Conservation (phyloP, 305 asterid genomes). For the Fraxinus paxiana region DNA sequence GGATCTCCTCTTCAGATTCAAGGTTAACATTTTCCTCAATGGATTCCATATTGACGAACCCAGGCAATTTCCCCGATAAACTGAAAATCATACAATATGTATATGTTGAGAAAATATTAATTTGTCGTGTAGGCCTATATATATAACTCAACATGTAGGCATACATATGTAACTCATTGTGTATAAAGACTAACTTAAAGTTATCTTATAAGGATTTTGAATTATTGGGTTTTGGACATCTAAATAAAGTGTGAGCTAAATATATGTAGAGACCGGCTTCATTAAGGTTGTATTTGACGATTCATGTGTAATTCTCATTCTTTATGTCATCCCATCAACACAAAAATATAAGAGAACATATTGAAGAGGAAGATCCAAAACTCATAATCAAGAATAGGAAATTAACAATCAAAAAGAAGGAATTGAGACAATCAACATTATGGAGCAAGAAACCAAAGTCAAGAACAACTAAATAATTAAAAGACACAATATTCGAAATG, state of each 20-base stretch:
- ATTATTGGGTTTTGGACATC: background rate
- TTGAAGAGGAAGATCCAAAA: background rate
- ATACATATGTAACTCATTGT: background rate
- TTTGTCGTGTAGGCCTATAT: background rate
- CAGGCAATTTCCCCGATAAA: slow-evolving; percentile 20
- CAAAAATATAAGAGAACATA: too few species aligned
- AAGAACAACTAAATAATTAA: background rate
- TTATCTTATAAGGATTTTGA: background rate
- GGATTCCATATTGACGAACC: slow-evolving; percentile 54
- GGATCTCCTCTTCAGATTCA: slow-evolving; percentile 73
- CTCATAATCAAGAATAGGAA: background rate
- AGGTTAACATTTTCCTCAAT: slow-evolving; percentile 49
- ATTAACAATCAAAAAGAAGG: background rate
- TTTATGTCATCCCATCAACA: background rate
- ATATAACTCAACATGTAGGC: too few species aligned
- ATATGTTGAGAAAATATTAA: background rate
- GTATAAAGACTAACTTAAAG: background rate
- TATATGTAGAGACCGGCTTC: background rate
- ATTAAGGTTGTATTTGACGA: background rate
- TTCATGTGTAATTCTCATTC: background rate
- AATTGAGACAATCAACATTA: background rate
- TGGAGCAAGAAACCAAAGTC: background rate
- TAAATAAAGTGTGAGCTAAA: background rate
- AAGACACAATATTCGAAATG: too few species aligned
- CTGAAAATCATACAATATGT: background rate